A percentile compares a stretch with the other conserved stretches of the same genome.
phyloP scores from a whole-genome alignment of 73 alveolate genomes.

The Breviolum minutum region DNA sequence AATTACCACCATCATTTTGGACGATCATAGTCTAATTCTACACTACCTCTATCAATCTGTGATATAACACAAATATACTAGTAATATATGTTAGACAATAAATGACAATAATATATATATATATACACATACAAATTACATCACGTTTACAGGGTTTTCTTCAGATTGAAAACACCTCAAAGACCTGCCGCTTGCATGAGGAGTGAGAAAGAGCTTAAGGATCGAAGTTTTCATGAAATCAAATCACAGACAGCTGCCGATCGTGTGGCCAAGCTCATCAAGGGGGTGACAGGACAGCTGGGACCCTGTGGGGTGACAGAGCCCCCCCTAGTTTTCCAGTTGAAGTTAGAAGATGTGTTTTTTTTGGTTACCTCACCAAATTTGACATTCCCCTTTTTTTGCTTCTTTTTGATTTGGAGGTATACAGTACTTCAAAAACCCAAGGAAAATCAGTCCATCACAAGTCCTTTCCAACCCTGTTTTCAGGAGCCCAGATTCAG shows the following conservation, averaged over 20 bases:
- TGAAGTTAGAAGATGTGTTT: not conserved
- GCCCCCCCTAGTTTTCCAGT: too few relatives aligned
- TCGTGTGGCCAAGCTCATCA: slow-evolving; percentile 39
- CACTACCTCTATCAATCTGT: too few relatives aligned
- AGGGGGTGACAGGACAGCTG: slow-evolving; percentile 15
- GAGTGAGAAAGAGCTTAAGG: slow-evolving; percentile 19
- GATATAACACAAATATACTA: too few relatives aligned
- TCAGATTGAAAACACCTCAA: not conserved
- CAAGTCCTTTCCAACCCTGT: too few relatives aligned
- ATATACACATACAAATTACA: too few relatives aligned
- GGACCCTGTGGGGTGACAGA: too few relatives aligned
- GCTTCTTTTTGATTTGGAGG: not conserved
- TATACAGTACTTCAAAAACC: not conserved
- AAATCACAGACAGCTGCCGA: not conserved
- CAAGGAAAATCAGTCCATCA: not conserved
- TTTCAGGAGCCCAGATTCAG: too few relatives aligned
- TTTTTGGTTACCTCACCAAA: not conserved
- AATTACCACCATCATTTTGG: too few relatives aligned
- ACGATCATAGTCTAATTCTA: too few relatives aligned
- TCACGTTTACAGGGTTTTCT: not conserved
- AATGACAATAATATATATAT: too few relatives aligned
- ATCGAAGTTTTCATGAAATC: slow-evolving; percentile 19
- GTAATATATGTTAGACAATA: too few relatives aligned
- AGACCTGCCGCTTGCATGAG: not conserved
- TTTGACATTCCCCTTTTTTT: not conserved